Percentiles rank a stretch among this genome's conserved stretches.
phyloP scores from a whole-genome alignment of 345 rosid genomes.

The Turnera subulata region DNA sequence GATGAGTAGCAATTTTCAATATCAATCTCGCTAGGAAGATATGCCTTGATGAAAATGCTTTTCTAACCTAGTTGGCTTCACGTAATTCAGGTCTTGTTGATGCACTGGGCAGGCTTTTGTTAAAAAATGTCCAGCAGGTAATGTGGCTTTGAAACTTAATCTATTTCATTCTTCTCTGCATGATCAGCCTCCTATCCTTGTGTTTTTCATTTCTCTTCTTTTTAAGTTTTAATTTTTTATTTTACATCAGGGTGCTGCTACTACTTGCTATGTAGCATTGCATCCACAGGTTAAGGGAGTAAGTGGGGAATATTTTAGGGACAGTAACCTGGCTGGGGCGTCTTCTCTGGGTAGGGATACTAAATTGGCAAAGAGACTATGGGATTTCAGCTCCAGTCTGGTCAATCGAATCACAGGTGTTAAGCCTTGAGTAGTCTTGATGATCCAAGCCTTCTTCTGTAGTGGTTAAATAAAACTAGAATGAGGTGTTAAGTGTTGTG shows the following conservation, averaged over 20 bases:
- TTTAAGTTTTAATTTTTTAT: too few species aligned
- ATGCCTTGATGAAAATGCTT: not conserved
- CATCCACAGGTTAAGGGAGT: conserved; percentile 56
- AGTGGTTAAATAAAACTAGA: too few species aligned
- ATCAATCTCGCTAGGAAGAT: not conserved
- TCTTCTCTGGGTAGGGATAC: conserved; percentile 37
- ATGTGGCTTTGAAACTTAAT: not conserved
- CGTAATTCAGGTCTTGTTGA: conserved; percentile 36
- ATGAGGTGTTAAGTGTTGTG: too few species aligned
- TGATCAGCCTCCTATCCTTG: not conserved
- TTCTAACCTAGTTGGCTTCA: too few species aligned
- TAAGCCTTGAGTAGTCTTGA: too few species aligned
- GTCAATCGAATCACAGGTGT: too few species aligned
- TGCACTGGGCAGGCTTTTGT: conserved; percentile 29
- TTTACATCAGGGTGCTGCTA: conserved; percentile 53
- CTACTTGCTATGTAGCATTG: conserved; percentile 69
- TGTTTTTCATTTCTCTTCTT: too few species aligned
- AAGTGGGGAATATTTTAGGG: conserved; percentile 44
- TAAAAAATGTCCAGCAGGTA: conserved; percentile 55
- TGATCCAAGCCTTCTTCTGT: too few species aligned
- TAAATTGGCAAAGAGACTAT: conserved; percentile 41
- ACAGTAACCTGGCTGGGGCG: conserved; percentile 43
- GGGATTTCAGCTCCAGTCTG: conserved; percentile 45
- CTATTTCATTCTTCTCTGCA: too few species aligned
- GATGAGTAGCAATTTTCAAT: too few species aligned